A percentile compares a stretch with the other conserved stretches of the same genome.
Conservation (phyloP, 495 filamentous ascomycete species). For the Tuber calosporum region DNA sequence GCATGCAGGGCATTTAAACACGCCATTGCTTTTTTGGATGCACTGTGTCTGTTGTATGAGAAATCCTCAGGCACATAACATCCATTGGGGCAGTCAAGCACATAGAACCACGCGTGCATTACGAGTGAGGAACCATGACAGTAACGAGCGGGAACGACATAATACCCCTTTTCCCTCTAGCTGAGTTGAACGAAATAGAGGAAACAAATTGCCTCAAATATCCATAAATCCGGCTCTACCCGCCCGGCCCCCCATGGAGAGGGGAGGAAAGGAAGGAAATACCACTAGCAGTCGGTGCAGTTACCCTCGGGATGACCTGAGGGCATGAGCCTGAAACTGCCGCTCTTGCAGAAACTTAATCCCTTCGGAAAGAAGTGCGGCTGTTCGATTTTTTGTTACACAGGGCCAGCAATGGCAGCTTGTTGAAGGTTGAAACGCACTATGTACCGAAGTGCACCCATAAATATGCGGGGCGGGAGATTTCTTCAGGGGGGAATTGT, state of each 20-base stretch:
- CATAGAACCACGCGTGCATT: neutral
- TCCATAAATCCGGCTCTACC: neutral
- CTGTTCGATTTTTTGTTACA: neutral
- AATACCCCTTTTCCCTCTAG: neutral
- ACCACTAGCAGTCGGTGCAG: neutral
- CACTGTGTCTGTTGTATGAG: neutral
- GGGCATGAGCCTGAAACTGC: neutral
- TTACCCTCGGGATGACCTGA: neutral
- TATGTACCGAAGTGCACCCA: neutral
- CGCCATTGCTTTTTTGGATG: neutral
- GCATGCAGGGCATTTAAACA: neutral
- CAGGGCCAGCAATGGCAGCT: neutral
- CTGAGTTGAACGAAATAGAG: neutral
- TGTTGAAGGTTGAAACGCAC: neutral
- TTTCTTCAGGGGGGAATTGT: neutral
- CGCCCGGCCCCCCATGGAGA: neutral
- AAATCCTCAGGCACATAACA: neutral
- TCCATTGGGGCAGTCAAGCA: neutral
- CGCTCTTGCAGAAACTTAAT: neutral
- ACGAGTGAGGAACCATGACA: neutral
- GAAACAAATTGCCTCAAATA: conserved; percentile 1
- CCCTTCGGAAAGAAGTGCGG: neutral
- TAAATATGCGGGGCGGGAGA: neutral
- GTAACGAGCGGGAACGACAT: neutral
- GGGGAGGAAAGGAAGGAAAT: neutral